Evolutionary conservation across 495 filamentous ascomycete genomes (phyloP).

Genomic region (Aspergillus ostianus): DNA sequence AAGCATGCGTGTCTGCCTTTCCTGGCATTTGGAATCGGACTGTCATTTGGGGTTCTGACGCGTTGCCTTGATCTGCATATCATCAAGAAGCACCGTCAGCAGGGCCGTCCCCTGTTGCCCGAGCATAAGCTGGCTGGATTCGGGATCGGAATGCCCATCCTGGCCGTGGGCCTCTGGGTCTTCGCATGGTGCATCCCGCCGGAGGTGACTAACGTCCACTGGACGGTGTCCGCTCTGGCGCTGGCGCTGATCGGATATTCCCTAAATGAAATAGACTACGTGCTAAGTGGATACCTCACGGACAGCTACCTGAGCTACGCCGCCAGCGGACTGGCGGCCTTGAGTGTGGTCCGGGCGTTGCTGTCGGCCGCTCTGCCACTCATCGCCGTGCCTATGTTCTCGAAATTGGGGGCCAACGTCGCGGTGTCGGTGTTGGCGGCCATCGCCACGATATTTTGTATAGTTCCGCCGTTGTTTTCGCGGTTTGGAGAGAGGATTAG

Average conservation of each 20-base stretch:
- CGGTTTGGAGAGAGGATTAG: slow-evolving; percentile 46
- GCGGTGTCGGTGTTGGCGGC: slow-evolving; percentile 45
- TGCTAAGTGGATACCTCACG: slow-evolving; percentile 52
- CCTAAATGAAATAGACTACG: slow-evolving; percentile 51
- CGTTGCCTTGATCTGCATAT: slow-evolving; percentile 44
- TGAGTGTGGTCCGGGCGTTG: slow-evolving; percentile 47
- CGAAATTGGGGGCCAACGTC: slow-evolving; percentile 40
- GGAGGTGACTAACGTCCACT: slow-evolving; percentile 26
- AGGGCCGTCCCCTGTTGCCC: slow-evolving; percentile 33
- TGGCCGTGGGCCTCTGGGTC: slow-evolving; percentile 49
- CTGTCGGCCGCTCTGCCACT: slow-evolving; percentile 48
- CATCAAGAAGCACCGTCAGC: slow-evolving; percentile 28
- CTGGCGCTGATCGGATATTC: slow-evolving; percentile 51
- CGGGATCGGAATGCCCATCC: slow-evolving; percentile 43
- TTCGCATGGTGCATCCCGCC: slow-evolving; percentile 55
- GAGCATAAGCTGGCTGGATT: slow-evolving; percentile 55
- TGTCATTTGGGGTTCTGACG: slow-evolving; percentile 43
- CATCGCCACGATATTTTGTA: slow-evolving; percentile 46
- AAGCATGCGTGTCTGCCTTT: slow-evolving; percentile 47
- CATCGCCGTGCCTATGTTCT: slow-evolving; percentile 46
- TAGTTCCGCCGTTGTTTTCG: slow-evolving; percentile 44
- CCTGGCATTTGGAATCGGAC: slow-evolving; percentile 46
- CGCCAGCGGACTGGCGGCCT: slow-evolving; percentile 50
- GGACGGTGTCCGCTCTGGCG: slow-evolving; percentile 44
- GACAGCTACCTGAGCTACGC: slow-evolving; percentile 55